phyloP scores from a whole-genome alignment of 2,329 filamentous ascomycete species.

The Aspergillus fijiensis region DNA sequence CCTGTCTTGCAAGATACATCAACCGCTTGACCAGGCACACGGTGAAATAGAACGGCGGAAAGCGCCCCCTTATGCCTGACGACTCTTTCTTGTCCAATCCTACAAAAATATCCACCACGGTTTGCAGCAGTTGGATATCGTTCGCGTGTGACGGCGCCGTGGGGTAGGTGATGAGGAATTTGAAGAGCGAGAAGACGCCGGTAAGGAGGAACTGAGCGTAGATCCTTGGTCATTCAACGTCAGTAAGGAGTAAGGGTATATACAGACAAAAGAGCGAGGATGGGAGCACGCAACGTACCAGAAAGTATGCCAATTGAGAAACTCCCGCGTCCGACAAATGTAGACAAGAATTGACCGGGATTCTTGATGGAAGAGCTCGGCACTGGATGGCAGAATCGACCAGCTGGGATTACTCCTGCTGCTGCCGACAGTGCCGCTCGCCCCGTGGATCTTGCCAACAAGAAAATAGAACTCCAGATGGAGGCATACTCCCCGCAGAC shows the following conservation, averaged over 20 bases:
- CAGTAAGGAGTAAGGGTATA: not conserved
- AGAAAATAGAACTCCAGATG: conserved; percentile 29
- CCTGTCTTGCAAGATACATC: conserved; percentile 25
- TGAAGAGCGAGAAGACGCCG: conserved; percentile 23
- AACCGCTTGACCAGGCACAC: conserved; percentile 19
- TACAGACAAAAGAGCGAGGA: not conserved
- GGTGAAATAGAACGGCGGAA: conserved; percentile 24
- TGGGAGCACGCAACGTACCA: conserved; percentile 15
- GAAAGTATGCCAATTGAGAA: conserved; percentile 23
- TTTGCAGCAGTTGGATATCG: conserved; percentile 22
- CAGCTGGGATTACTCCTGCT: not conserved
- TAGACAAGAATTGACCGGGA: conserved; percentile 26
- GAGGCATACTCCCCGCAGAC: conserved; percentile 25
- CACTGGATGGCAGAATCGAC: conserved; percentile 23
- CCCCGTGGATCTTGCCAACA: conserved; percentile 26
- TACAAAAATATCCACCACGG: conserved; percentile 15
- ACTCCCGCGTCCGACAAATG: conserved; percentile 19
- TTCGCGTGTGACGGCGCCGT: conserved; percentile 12
- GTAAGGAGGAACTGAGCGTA: conserved; percentile 26
- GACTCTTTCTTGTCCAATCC: conserved; percentile 10
- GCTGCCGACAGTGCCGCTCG: conserved; percentile 5
- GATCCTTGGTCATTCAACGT: conserved; percentile 15
- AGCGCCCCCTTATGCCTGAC: conserved; percentile 12
- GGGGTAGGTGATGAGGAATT: conserved; percentile 21
- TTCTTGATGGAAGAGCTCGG: conserved; percentile 23